These are phyloP conservation scores for Tolypocladium sp. DNA, from an alignment of 2,329 filamentous ascomycete genomes.

Conservation along the genomic window DNA sequence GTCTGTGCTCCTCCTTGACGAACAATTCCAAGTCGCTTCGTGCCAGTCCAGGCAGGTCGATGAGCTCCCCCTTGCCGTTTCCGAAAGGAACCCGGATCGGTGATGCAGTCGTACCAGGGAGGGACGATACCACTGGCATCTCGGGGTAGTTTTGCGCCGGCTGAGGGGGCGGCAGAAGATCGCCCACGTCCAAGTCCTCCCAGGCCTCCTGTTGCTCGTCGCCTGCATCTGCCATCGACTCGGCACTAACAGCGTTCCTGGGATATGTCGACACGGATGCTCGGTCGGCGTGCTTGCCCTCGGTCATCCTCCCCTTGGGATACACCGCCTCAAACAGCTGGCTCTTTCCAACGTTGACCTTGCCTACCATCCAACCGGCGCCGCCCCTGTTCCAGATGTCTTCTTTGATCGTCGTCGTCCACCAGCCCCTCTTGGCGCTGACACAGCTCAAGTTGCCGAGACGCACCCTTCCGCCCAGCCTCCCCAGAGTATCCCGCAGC, in stretches of 20 bases:
- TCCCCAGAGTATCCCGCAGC: slow-evolving; percentile 66
- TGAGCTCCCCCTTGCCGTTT: slow-evolving; percentile 75
- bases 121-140: slow-evolving; percentile 77
- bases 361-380: slow-evolving; percentile 93
- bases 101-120: slow-evolving; percentile 89
- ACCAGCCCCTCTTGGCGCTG: slow-evolving; percentile 81
- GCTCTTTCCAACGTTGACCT: slow-evolving; percentile 96
- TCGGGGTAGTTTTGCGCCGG: slow-evolving; percentile 66
- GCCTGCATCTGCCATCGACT: slow-evolving; percentile 20
- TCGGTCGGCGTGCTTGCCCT: slow-evolving; percentile 5
- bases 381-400: slow-evolving; percentile 78
- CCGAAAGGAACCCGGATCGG: slow-evolving; percentile 91
- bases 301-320: slow-evolving; percentile 58
- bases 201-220: slow-evolving; percentile 4
- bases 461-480: slow-evolving; percentile 59
- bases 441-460: slow-evolving; percentile 82
- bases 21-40: slow-evolving; percentile 64
- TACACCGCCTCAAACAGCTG: slow-evolving; percentile 81
- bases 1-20: slow-evolving; percentile 56
- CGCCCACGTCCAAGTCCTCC: slow-evolving; percentile 27
- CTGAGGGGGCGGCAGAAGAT: slow-evolving; percentile 68
- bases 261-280: slow-evolving; percentile 9
- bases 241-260: slow-evolving; percentile 4
- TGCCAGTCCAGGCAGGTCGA: slow-evolving; percentile 81
- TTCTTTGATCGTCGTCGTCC: slow-evolving; percentile 79